These are phyloP conservation scores for Xylaria castorea DNA, from an alignment of 495 filamentous ascomycete genomes.

Conservation along the genomic window DNA sequence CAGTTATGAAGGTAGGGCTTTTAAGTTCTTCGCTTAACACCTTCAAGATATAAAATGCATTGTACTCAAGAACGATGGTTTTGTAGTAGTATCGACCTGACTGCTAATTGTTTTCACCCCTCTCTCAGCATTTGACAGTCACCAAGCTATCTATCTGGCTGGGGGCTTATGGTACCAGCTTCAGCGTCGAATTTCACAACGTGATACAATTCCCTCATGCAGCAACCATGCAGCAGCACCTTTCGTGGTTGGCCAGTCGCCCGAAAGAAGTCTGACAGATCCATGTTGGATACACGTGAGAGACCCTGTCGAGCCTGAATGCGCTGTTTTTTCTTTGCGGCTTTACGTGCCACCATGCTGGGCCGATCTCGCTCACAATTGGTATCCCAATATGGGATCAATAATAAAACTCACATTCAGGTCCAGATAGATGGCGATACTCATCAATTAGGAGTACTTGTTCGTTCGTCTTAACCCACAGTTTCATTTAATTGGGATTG, in stretches of 20 bases:
- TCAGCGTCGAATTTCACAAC: conserved; percentile 10
- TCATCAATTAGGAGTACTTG: neutral
- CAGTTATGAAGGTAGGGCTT: neutral
- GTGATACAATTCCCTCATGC: conserved; percentile 29
- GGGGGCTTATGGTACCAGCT: neutral
- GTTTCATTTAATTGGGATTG: neutral
- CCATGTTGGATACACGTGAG: conserved; percentile 8
- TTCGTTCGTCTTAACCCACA: neutral
- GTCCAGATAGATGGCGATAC: neutral
- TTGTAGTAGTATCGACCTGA: neutral
- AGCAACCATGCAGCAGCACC: conserved; percentile 15
- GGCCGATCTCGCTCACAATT: neutral
- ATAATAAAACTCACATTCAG: too few relatives aligned
- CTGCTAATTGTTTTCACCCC: neutral
- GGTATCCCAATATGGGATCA: too few relatives aligned
- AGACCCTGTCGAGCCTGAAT: conserved; percentile 1
- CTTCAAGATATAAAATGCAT: too few relatives aligned
- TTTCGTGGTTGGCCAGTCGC: conserved; percentile 1
- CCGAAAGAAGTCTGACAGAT: conserved; percentile 13
- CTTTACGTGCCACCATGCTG: neutral
- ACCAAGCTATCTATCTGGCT: neutral
- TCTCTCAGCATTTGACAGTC: neutral
- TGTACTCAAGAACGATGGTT: too few relatives aligned
- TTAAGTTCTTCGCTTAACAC: neutral
- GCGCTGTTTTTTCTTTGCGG: conserved; percentile 1